Percentiles rank a stretch among this genome's conserved stretches.
These are phyloP conservation scores for Agrocybe pediades DNA, from an alignment of 768 basidiomycete genomes.

Conservation along the genomic window DNA sequence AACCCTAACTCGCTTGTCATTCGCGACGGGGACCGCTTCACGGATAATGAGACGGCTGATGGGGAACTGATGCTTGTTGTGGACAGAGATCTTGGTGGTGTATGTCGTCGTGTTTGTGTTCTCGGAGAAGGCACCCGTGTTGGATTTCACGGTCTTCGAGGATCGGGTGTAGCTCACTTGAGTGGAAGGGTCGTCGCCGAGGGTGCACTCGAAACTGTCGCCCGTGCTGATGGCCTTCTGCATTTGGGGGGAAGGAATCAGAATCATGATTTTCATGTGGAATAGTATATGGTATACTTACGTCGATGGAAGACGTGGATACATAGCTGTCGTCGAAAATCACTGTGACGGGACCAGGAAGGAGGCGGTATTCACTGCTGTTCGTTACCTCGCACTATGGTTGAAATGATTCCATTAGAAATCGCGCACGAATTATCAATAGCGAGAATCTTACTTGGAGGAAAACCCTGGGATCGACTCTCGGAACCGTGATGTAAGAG, in stretches of 20 bases:
- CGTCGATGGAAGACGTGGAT: conserved; percentile 49
- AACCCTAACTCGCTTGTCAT: conserved; percentile 44
- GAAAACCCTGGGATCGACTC: conserved; percentile 49
- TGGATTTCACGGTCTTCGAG: conserved; percentile 34
- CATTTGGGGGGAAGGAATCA: neutral
- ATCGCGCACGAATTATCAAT: too few species aligned
- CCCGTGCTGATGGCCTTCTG: conserved; percentile 46
- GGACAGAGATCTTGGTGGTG: conserved; percentile 44
- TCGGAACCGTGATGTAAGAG: conserved; percentile 52
- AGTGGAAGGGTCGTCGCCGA: conserved; percentile 48
- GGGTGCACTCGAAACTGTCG: conserved; percentile 56
- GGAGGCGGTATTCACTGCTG: conserved; percentile 55
- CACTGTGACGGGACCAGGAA: conserved; percentile 55
- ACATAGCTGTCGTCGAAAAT: conserved; percentile 61
- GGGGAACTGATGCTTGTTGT: conserved; percentile 50
- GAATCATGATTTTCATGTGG: neutral
- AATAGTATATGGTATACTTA: conserved; percentile 21
- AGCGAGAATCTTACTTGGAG: conserved; percentile 39
- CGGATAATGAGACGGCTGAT: conserved; percentile 46
- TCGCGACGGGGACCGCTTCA: conserved; percentile 45
- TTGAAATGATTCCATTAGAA: neutral
- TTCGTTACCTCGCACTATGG: conserved; percentile 54
- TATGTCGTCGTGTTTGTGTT: conserved; percentile 44
- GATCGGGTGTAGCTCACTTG: conserved; percentile 48
- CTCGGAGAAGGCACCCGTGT: conserved; percentile 45